Evolutionary conservation across 345 rosid species (phyloP), one percentile per base, ranked within the genome.

Genomic region (Excoecaria cochinchinensis): DNA sequence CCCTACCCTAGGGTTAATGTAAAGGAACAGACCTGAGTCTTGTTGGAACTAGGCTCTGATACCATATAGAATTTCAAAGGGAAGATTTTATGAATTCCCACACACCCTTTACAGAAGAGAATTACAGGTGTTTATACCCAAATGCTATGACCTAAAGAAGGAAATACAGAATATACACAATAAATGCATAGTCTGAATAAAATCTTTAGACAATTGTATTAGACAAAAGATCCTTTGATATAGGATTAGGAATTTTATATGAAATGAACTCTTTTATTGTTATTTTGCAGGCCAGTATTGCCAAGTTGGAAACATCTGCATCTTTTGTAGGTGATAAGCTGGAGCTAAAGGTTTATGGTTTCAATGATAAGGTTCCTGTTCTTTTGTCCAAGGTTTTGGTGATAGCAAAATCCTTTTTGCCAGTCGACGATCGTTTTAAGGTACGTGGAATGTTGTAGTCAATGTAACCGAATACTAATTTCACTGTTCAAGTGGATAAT

Each of bases 261-360:
- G 74, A 74, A 40, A 65, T 0, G 17, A 40, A 52, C 55, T 14
- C 48, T 57, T 60, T 60, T 46, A 31, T 70, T 76, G 19, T 39
- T 71, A 31, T 77, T 8, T 64, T 85, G 79, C 96, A 95, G 99
- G 99, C 99, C 77, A 86, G 92, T 77, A 84, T 95, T 67, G 97
- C 99, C 77, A 95, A 88, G 84, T 85, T 95, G 85, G 97, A 93
- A 86, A 89, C 99, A 47, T 85, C 91, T 64, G 87, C 93, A 67
- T 84, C 93, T 55, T 78, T 86, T 78, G 78, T 73, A 62, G 76
- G 90, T 83, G 98, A 90, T 82, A 91, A 90, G 83, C 82, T 95
- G 76, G 98, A 93, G 91, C 86, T 93, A 62, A 95, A 88, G 86
- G 86, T 95, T 50, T 91, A 89, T 81, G 99, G 99, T 59, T 95